Evolutionary conservation across 306 rosid genomes (phyloP), one percentile per base, ranked within the genome.

Genomic region (Dalbergia cultrata): DNA sequence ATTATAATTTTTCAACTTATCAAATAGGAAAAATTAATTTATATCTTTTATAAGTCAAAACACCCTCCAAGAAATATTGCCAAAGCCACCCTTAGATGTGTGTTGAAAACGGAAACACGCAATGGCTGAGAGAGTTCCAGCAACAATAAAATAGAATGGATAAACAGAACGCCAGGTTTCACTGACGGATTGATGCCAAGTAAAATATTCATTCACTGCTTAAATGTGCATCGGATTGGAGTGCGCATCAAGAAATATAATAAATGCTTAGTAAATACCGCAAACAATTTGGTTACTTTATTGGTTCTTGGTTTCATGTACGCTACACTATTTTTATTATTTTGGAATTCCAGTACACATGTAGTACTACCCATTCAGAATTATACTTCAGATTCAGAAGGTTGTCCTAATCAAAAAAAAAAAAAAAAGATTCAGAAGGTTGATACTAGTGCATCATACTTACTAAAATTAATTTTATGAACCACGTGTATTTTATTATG

Each of bases 191-290:
- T 5, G 9, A 66, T 66, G 71, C 44, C 34, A 35, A 2, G 6
- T 11, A 37, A 62, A 61, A 62, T 62, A 62, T 65, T 39, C 33
- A 65, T 39, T 5, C 68, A 35, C 21, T 6, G 14, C 41, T 1
- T 34, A 16, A 65, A 65, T 65, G 26, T 37, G 50, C 70, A 9
- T n/a, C 18, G 53, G 17, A 9, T 67, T 67, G 72, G 54, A 67
- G 72, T 67, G 72, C 9, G 17, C 72, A 17, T n/a, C 17, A 67
- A 17, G 72, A 18, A 41, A 67, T n/a, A 43, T 19, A n/a, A 39
- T 39, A n/a, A 65, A 39, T 66, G 50, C 16, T 35, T 13, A 63
- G 35, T 64, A 65, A 65, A 64, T 64, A 64, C 0, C 0, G 2
- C 3, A 26, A 8, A 21, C 8, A 60, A 60, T 60, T 60, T 4